Percentiles rank a stretch among this genome's conserved stretches.
Evolutionary conservation across 768 basidiomycete species (phyloP).

Genomic region (Leccinum longicurvipes): DNA sequence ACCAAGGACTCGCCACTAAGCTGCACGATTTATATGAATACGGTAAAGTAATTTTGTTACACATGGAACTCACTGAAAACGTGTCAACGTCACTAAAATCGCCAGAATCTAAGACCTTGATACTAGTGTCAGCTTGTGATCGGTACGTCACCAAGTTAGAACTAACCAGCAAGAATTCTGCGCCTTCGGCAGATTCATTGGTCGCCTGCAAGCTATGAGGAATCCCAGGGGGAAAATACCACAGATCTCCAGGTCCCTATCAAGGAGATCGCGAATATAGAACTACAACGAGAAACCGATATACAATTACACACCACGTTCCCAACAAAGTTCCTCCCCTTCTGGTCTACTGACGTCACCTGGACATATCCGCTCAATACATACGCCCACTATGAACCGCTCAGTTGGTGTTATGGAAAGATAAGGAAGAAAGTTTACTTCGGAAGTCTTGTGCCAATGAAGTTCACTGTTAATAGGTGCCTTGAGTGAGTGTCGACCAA

Average conservation of each 20-base stretch:
- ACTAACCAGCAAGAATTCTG: slow-evolving; percentile 47
- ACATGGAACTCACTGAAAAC: slow-evolving; percentile 32
- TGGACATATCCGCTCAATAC: slow-evolving; percentile 44
- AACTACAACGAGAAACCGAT: not conserved
- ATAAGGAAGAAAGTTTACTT: slow-evolving; percentile 6
- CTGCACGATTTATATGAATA: not conserved
- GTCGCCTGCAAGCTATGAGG: slow-evolving; percentile 55
- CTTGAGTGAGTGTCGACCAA: not conserved
- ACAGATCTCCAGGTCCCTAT: slow-evolving; percentile 42
- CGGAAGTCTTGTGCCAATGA: slow-evolving; percentile 40
- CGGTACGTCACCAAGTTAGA: not conserved
- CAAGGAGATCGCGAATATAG: slow-evolving; percentile 14
- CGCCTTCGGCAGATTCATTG: slow-evolving; percentile 37
- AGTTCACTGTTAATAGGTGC: slow-evolving; percentile 30
- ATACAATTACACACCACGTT: slow-evolving; percentile 38
- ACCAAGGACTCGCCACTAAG: slow-evolving; percentile 25
- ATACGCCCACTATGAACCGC: slow-evolving; percentile 42
- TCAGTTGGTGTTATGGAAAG: not conserved
- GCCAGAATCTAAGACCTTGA: slow-evolving; percentile 32
- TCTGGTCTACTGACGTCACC: slow-evolving; percentile 44
- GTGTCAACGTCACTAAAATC: slow-evolving; percentile 51
- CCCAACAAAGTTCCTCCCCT: slow-evolving; percentile 45
- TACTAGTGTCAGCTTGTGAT: not conserved
- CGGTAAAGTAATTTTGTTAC: not conserved
- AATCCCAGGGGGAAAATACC: slow-evolving; percentile 54